Percentiles rank a stretch among this genome's conserved stretches.
These are phyloP conservation scores for Colletotrichum sp. DNA, from an alignment of 2,329 filamentous ascomycete species.

Conservation along the genomic window DNA sequence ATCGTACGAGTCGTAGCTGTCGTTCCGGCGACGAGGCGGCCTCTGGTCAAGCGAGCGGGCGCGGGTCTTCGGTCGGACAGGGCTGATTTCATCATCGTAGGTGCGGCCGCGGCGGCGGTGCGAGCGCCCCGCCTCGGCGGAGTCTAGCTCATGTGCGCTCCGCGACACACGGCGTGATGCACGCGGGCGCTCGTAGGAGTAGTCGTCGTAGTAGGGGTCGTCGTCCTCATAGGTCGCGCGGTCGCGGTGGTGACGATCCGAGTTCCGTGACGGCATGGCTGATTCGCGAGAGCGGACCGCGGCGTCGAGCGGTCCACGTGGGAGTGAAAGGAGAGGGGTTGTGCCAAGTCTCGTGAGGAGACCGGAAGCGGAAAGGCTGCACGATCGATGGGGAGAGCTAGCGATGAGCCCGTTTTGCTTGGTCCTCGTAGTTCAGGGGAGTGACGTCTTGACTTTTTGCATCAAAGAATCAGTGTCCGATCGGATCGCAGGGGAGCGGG, in stretches of 20 bases:
- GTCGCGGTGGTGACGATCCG: not conserved
- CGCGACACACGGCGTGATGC: conserved; percentile 4
- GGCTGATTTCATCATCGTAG: not conserved
- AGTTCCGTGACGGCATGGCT: conserved; percentile 10
- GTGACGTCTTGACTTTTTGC: not conserved
- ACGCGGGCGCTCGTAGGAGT: not conserved
- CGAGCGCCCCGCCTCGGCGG: not conserved
- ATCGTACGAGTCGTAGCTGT: not conserved
- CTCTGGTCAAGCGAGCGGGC: conserved; percentile 5
- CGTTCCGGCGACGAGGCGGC: not conserved
- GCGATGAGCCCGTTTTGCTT: not conserved
- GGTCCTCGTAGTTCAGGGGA: not conserved
- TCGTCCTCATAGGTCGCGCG: not conserved
- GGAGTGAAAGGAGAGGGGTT: not conserved
- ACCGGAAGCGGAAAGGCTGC: not conserved
- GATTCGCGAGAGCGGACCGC: not conserved
- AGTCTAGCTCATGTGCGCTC: not conserved
- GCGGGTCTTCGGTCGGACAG: not conserved
- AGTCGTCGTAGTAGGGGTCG: conserved; percentile 12
- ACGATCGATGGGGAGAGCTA: not conserved
- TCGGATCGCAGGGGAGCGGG: not conserved
- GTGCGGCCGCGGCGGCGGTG: not conserved
- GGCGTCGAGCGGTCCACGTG: not conserved
- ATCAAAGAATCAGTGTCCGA: not conserved
- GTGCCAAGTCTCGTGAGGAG: not conserved